These are phyloP conservation scores for Chrysanthemum lavandulifolium DNA, from an alignment of 129 eudicot genomes.

Conservation along the genomic window DNA sequence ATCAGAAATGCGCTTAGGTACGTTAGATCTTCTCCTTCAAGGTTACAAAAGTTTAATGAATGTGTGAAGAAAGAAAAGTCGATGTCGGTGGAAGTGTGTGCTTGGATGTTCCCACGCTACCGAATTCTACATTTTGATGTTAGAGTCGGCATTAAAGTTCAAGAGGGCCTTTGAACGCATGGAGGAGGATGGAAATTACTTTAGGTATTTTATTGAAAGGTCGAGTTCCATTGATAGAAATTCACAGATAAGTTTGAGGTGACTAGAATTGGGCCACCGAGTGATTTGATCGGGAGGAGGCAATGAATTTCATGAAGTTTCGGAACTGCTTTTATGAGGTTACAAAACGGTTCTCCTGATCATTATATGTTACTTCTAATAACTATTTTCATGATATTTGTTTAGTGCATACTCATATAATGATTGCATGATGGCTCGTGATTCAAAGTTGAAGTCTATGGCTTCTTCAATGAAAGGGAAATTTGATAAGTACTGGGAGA, in stretches of 20 bases:
- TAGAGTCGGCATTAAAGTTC: neutral
- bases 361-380: neutral
- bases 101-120: slow-evolving; percentile 1
- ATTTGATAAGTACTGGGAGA: too few species aligned
- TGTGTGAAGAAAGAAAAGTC: neutral
- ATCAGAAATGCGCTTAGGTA: neutral
- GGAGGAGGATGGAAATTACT: neutral
- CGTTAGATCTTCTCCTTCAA: slow-evolving; percentile 1
- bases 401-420: neutral
- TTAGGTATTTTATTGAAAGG: neutral
- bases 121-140: slow-evolving; percentile 4
- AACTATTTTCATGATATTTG: neutral
- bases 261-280: neutral
- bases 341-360: neutral
- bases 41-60: neutral
- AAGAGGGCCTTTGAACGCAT: neutral
- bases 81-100: neutral
- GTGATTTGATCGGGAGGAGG: neutral
- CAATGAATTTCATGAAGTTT: neutral
- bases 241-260: neutral
- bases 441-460: neutral
- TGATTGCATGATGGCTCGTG: neutral
- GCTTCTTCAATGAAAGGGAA: neutral
- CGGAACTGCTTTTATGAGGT: neutral
- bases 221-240: neutral